Percentiles rank a stretch among this genome's conserved stretches.
Evolutionary conservation across 2,329 filamentous ascomycete species (phyloP).

Genomic region (Coniochaeta hoffmannii): DNA sequence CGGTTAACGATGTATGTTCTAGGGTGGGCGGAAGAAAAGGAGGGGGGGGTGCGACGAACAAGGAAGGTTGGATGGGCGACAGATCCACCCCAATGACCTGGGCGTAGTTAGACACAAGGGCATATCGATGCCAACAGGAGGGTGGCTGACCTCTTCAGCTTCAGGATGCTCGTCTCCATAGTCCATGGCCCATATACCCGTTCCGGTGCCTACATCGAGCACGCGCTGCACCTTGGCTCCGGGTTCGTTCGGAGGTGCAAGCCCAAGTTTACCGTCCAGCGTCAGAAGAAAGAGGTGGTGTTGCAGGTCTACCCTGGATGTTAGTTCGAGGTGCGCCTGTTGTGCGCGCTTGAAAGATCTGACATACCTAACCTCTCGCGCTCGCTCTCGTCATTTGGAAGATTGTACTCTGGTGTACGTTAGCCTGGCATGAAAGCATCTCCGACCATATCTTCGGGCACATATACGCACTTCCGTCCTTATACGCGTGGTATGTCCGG

Average conservation of each 20-base stretch:
- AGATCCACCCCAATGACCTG: constrained; percentile 5
- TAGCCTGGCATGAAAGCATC: constrained; percentile 7
- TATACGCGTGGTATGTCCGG: constrained; percentile 6
- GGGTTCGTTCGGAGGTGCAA: constrained; percentile 4
- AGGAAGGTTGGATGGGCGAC: constrained; percentile 6
- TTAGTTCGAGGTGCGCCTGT: background rate
- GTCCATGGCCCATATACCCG: constrained; percentile 8
- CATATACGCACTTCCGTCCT: constrained; percentile 6
- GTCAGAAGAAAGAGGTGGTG: constrained; percentile 7
- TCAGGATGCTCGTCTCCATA: constrained; percentile 6
- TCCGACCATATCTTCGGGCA: background rate
- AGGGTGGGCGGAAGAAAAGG: too few relatives aligned
- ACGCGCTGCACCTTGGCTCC: constrained; percentile 1
- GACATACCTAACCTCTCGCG: constrained; percentile 6
- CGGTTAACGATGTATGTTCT: background rate
- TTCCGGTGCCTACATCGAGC: constrained; percentile 5
- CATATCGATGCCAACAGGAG: background rate
- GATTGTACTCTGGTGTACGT: constrained; percentile 7
- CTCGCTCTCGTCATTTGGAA: constrained; percentile 6
- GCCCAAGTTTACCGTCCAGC: constrained; percentile 2
- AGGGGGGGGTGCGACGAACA: background rate
- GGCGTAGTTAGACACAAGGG: background rate
- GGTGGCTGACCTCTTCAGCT: background rate
- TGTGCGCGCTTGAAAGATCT: too few relatives aligned
- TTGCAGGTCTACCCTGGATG: constrained; percentile 4